phyloP scores from a whole-genome alignment of 257 asterid species.

The Fraxinus quadrangulata region DNA sequence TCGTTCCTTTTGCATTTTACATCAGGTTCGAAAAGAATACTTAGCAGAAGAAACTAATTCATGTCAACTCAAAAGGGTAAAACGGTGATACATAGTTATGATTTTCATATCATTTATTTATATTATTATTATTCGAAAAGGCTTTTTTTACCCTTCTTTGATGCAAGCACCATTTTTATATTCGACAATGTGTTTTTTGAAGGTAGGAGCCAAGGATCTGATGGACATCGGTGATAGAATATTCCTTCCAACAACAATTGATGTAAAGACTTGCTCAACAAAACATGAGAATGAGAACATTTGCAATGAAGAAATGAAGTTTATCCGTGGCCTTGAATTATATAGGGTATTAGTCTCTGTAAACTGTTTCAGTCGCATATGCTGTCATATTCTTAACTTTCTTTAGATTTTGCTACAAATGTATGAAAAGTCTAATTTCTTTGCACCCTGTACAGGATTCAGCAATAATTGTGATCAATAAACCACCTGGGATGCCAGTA shows the following conservation, averaged over 20 bases:
- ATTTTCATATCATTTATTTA: slow-evolving; percentile 14
- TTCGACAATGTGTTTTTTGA: slow-evolving; percentile 18
- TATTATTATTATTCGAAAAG: slow-evolving; percentile 7
- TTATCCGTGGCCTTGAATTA: slow-evolving; percentile 64
- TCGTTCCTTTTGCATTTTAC: slow-evolving; percentile 19
- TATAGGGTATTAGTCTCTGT: slow-evolving; percentile 53
- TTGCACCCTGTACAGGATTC: slow-evolving; percentile 50
- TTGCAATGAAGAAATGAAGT: slow-evolving; percentile 46
- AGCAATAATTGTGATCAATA: slow-evolving; percentile 73
- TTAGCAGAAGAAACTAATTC: slow-evolving; percentile 35
- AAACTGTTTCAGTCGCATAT: slow-evolving; percentile 12
- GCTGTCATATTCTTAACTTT: slow-evolving; percentile 10
- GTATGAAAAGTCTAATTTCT: slow-evolving; percentile 21
- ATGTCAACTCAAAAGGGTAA: slow-evolving; percentile 64
- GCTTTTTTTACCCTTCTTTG: not conserved
- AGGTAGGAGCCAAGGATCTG: slow-evolving; percentile 81
- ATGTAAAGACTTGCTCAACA: slow-evolving; percentile 42
- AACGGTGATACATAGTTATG: not conserved
- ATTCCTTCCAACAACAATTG: slow-evolving; percentile 74
- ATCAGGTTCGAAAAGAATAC: slow-evolving; percentile 68
- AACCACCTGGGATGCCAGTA: slow-evolving; percentile 95
- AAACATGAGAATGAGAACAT: slow-evolving; percentile 32
- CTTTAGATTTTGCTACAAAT: slow-evolving; percentile 15
- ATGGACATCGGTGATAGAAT: slow-evolving; percentile 69
- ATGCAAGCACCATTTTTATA: not conserved